A percentile compares a stretch with the other conserved stretches of the same genome.
phyloP scores from a whole-genome alignment of 257 asterid genomes.

The Cynanchum wilfordii region DNA sequence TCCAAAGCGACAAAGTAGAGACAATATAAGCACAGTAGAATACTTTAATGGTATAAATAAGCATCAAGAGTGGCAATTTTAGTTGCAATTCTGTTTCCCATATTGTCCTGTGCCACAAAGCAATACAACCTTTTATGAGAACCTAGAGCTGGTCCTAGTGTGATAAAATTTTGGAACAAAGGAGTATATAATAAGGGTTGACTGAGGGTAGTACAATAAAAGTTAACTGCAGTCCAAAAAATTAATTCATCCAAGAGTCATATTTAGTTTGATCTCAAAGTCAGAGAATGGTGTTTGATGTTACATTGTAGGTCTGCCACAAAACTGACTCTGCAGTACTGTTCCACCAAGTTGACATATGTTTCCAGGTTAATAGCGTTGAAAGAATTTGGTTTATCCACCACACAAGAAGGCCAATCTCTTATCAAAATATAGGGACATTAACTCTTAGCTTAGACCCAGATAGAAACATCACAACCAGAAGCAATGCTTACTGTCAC shows the following conservation, averaged over 20 bases:
- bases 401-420: neutral
- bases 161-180: no score
- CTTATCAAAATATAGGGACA: neutral
- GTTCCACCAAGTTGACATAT: neutral
- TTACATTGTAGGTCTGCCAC: neutral
- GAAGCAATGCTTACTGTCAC: neutral
- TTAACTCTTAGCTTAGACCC: neutral
- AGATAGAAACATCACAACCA: neutral
- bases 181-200: neutral
- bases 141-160: neutral
- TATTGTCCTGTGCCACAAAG: neutral
- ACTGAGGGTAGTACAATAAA: neutral
- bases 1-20: neutral
- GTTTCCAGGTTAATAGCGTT: neutral
- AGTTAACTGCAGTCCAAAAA: neutral
- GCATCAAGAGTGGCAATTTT: no score
- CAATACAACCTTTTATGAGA: neutral
- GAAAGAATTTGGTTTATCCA: neutral
- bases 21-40: neutral
- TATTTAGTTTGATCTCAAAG: neutral
- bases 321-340: neutral
- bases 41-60: no score
- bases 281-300: neutral
- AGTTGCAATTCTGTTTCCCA: neutral
- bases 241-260: neutral